Evolutionary conservation across 2,329 filamentous ascomycete genomes (phyloP), one percentile per base, ranked within the genome.

Genomic region (Chrysosporium keratinophilum): DNA sequence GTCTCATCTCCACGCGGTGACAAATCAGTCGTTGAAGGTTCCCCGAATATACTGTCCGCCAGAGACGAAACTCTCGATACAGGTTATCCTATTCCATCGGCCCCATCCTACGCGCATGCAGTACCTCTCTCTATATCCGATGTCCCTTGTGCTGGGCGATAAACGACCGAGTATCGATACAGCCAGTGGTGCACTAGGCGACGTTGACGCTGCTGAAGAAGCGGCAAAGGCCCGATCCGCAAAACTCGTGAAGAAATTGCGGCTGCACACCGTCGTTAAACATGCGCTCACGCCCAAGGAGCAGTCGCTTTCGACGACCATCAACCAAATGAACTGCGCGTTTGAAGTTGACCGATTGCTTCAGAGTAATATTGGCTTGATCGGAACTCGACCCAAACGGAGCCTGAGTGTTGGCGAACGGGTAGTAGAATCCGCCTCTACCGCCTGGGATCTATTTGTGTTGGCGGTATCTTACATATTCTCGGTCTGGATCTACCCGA

Each of bases 321-420:
- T 96, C 60, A 88, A 90, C 62, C 91, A 97, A 71, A 85, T 97
- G 67, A 98, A 98, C 65, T 98, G 93, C 77, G 88, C 90, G 0
- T 89, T 84, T 74, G 94, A 98, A 69, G 77, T 98, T 54, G 85
- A 93, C 58, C 78, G 83, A 61, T 75, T 95, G 39, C 75, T 98
- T 60, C 88, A 95, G 62, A 91, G 86, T 65, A 98, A 97, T 63
- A 86, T 89, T 42, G 82, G 84, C n/a, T 76, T 91, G 37, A 82
- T 98, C 47, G 87, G 89, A 0, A 81, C 85, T 37, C 81, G 91
- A 34, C 82, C 83, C 45, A 90, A 90, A 69, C 81, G 93, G 59
- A 85, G 84, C 52, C 78, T 95, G 58, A 98, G 93, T 68, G 91
- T 98, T 47, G 91, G 89, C 41, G 93, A 98, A 74, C 80, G 88